A percentile compares a stretch with the other conserved stretches of the same genome.
phyloP scores from a whole-genome alignment of 2,329 filamentous ascomycete genomes.

The Pyricularia sp. region DNA sequence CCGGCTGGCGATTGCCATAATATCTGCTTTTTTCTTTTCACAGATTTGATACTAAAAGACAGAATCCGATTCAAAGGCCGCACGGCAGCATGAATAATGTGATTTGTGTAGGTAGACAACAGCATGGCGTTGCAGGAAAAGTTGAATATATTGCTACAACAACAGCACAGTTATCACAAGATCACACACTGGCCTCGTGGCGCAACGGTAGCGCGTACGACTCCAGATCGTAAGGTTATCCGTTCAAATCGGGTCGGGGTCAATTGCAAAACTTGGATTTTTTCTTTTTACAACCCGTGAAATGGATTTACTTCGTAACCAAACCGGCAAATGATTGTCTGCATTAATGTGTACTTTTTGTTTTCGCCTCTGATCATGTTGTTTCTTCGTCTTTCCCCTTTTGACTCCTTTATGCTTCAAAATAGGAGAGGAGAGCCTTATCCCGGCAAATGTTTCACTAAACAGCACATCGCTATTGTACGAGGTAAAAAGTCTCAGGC shows the following conservation, averaged over 20 bases:
- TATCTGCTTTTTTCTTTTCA: background rate
- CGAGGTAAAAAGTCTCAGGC: background rate
- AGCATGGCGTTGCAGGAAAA: no score
- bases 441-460: background rate
- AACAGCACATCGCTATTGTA: background rate
- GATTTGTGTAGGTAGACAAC: no score
- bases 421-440: background rate
- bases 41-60: no score
- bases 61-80: no score
- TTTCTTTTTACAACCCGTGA: background rate
- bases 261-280: background rate
- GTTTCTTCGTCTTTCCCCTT: background rate
- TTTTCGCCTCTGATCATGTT: background rate
- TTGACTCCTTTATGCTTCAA: background rate
- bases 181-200: constrained; percentile 1
- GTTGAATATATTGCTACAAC: background rate
- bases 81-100: no score
- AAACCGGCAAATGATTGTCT: background rate
- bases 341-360: background rate
- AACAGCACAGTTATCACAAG: background rate
- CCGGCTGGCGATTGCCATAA: background rate
- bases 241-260: constrained; percentile 4
- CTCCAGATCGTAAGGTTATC: constrained; percentile 4
- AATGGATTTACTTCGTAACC: background rate
- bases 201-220: constrained; percentile 3